Conservation (phyloP, 306 rosid genomes). For the Lathyrus tuberosus region DNA sequence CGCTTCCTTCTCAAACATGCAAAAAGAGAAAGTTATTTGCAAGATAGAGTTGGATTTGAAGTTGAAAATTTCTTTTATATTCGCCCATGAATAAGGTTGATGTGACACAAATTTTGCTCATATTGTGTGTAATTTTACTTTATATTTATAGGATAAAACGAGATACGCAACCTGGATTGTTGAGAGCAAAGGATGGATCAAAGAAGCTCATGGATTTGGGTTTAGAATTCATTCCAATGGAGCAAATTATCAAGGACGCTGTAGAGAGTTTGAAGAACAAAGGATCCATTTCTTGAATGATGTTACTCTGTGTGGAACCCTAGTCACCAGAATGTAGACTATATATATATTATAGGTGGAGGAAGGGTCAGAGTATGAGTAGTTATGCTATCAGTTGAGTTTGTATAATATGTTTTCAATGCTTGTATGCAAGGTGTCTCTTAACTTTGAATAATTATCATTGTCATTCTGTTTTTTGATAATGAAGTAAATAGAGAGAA, state of each 20-base stretch:
- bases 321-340: neutral
- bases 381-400: neutral
- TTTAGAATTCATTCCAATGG: conserved; percentile 77
- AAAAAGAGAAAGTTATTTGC: conserved; percentile 4
- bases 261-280: conserved; percentile 79
- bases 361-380: conserved; percentile 17
- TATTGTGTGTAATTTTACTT: conserved; percentile 17
- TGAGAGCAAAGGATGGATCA: conserved; percentile 65
- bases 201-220: conserved; percentile 78
- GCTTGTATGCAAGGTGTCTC: conserved; percentile 2
- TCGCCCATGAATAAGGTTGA: conserved; percentile 27
- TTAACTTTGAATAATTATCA: conserved; percentile 7
- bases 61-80: conserved; percentile 1
- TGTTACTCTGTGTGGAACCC: conserved; percentile 8
- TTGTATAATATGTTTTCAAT: conserved; percentile 27
- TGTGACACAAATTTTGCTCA: conserved; percentile 26
- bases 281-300: conserved; percentile 62
- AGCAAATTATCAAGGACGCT: conserved; percentile 80
- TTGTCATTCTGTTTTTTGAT: too few relatives aligned
- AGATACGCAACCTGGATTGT: conserved; percentile 79
- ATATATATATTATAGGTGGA: neutral
- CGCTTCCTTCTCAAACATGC: conserved; percentile 14
- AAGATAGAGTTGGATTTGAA: conserved; percentile 28
- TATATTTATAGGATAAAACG: conserved; percentile 53
- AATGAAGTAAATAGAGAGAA: neutral